Conservation (phyloP, 108 stramenopile species). For the Cyclotella sp. region DNA sequence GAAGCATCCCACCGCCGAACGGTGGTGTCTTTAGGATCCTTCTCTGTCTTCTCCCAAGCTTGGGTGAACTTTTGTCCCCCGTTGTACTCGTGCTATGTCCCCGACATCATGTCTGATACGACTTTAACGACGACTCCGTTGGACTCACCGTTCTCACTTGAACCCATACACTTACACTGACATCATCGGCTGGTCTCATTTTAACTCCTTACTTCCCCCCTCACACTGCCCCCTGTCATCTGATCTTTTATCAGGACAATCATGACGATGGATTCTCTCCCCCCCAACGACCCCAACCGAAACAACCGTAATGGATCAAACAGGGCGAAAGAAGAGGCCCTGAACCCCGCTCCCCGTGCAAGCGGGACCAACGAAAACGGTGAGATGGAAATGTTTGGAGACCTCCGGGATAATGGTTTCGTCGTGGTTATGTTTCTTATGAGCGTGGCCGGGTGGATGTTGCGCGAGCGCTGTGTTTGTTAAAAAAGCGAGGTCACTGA, state of each 20-base stretch:
- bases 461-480: constrained; percentile 83
- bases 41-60: too few species aligned
- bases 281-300: constrained; percentile 83
- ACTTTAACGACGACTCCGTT: too few species aligned
- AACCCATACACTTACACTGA: background rate
- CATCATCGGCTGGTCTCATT: background rate
- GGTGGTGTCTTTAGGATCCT: too few species aligned
- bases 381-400: constrained; percentile 79
- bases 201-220: background rate
- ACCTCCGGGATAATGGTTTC: constrained; percentile 75
- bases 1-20: too few species aligned
- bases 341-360: constrained; percentile 36
- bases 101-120: too few species aligned
- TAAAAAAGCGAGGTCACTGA: constrained; percentile 26
- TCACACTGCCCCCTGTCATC: background rate
- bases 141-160: background rate
- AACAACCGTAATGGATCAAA: constrained; percentile 46
- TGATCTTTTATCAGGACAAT: constrained; percentile 12
- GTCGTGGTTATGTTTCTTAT: constrained; percentile 87
- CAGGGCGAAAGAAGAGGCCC: constrained; percentile 59
- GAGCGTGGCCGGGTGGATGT: constrained; percentile 78
- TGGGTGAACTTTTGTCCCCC: too few species aligned
- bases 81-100: too few species aligned
- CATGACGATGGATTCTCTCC: constrained; percentile 71
- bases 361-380: constrained; percentile 57